A percentile compares a stretch with the other conserved stretches of the same genome.
Conservation (phyloP, 2,329 filamentous ascomycete genomes). For the Hymenoscyphus occultus region DNA sequence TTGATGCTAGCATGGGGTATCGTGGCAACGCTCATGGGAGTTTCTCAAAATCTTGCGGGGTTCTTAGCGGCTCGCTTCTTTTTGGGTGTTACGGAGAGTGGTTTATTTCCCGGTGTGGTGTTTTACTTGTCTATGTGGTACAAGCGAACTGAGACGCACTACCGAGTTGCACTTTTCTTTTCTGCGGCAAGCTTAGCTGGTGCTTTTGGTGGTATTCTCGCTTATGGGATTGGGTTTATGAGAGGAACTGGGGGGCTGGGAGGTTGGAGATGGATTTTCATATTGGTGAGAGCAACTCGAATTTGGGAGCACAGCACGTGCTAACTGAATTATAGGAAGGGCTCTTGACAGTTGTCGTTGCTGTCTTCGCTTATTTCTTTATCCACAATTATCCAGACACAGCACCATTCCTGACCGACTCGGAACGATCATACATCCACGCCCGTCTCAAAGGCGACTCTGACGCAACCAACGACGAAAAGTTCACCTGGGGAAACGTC, state of each 20-base stretch:
- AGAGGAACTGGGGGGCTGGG: constrained; percentile 49
- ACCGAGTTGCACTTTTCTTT: constrained; percentile 55
- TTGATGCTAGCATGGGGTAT: constrained; percentile 55
- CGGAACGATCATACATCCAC: constrained; percentile 42
- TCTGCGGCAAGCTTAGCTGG: constrained; percentile 53
- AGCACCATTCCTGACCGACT: constrained; percentile 54
- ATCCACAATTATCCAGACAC: constrained; percentile 64
- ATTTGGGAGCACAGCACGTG: not conserved
- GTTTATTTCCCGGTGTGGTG: constrained; percentile 54
- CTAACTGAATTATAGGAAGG: constrained; percentile 44
- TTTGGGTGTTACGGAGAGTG: constrained; percentile 53
- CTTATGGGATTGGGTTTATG: constrained; percentile 56
- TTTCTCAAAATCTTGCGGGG: constrained; percentile 49
- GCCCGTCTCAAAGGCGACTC: constrained; percentile 63
- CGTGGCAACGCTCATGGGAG: constrained; percentile 50
- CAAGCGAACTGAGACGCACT: constrained; percentile 52
- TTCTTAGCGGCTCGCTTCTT: constrained; percentile 55
- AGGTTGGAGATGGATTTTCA: constrained; percentile 60
- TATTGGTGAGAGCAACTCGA: constrained; percentile 43
- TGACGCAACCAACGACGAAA: constrained; percentile 66
- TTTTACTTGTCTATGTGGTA: constrained; percentile 51
- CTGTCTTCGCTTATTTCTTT: constrained; percentile 52
- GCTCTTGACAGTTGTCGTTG: constrained; percentile 51
- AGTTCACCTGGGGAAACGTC: constrained; percentile 67
- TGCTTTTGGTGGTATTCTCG: constrained; percentile 55